phyloP scores from a whole-genome alignment of 306 rosid species.

The Dalbergia cochinchinensis region DNA sequence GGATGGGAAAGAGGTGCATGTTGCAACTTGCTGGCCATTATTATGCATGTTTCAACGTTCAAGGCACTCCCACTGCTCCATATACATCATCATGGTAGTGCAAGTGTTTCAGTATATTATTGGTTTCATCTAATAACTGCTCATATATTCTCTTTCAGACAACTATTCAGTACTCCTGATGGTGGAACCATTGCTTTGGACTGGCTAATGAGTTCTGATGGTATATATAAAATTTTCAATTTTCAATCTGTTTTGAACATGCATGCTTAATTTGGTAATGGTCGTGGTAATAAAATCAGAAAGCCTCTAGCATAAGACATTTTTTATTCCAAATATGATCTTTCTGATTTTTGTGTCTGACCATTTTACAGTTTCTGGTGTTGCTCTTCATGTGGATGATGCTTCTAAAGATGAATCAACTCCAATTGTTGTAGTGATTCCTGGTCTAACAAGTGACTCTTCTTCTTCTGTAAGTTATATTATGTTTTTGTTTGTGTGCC shows the following conservation, averaged over 20 bases:
- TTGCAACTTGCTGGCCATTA: background rate
- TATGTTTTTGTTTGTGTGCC: constrained; percentile 18
- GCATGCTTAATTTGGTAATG: constrained; percentile 13
- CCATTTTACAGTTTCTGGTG: constrained; percentile 59
- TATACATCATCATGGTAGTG: background rate
- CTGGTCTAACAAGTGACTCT: constrained; percentile 94
- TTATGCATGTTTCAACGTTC: background rate
- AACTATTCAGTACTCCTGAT: constrained; percentile 64
- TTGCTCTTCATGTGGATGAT: constrained; percentile 40
- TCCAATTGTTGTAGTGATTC: constrained; percentile 77
- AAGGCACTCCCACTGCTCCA: background rate
- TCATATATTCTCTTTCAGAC: constrained; percentile 53
- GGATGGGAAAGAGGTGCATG: constrained; percentile 7
- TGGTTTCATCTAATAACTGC: constrained; percentile 43
- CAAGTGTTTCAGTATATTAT: background rate
- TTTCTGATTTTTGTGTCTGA: constrained; percentile 22
- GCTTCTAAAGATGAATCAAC: constrained; percentile 60
- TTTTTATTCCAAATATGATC: constrained; percentile 24
- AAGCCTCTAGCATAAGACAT: constrained; percentile 27
- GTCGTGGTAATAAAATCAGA: constrained; percentile 7
- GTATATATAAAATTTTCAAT: constrained; percentile 50
- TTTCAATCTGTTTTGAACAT: constrained; percentile 20
- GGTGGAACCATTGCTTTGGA: constrained; percentile 85
- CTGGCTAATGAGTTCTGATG: constrained; percentile 66
- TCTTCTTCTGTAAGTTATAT: constrained; percentile 73